These are phyloP conservation scores for Gilbertella persicaria DNA, from an alignment of 371 early-diverging fungal genomes.

Conservation along the genomic window DNA sequence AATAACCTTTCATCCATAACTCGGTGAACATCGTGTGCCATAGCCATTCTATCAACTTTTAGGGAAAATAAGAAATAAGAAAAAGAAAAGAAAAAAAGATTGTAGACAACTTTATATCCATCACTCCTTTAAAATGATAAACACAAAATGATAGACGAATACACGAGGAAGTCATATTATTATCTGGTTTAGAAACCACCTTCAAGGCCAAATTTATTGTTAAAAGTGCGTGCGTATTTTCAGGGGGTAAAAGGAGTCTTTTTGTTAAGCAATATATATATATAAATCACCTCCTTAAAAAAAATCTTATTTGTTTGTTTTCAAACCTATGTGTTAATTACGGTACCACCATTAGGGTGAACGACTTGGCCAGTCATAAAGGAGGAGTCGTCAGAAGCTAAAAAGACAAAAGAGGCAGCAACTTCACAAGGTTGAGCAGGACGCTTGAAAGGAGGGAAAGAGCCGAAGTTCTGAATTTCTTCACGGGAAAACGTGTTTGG, in stretches of 20 bases:
- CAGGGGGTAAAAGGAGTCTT: background rate
- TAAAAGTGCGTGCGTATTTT: background rate
- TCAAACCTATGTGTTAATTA: conserved; percentile 38
- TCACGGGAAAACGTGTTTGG: conserved; percentile 66
- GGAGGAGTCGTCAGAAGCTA: conserved; percentile 61
- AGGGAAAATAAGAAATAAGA: conserved; percentile 19
- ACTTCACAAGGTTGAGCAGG: conserved; percentile 68
- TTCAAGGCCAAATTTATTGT: background rate
- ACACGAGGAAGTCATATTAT: background rate
- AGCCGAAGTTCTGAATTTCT: conserved; percentile 65
- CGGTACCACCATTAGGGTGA: conserved; percentile 53
- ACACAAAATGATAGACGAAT: conserved; percentile 12
- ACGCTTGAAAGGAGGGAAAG: conserved; percentile 70
- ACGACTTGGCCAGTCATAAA: conserved; percentile 68
- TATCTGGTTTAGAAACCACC: background rate
- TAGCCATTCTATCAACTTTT: conserved; percentile 11
- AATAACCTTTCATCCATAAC: conserved; percentile 35
- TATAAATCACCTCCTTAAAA: background rate
- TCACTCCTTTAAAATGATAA: background rate
- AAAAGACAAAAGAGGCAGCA: conserved; percentile 64
- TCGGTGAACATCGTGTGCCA: conserved; percentile 38
- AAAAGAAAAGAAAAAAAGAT: conserved; percentile 21
- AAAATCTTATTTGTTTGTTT: background rate
- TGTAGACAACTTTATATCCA: background rate
- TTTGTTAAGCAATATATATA: background rate